These are phyloP conservation scores for Penicillium crustosum DNA, from an alignment of 2,329 filamentous ascomycete genomes.

Conservation along the genomic window DNA sequence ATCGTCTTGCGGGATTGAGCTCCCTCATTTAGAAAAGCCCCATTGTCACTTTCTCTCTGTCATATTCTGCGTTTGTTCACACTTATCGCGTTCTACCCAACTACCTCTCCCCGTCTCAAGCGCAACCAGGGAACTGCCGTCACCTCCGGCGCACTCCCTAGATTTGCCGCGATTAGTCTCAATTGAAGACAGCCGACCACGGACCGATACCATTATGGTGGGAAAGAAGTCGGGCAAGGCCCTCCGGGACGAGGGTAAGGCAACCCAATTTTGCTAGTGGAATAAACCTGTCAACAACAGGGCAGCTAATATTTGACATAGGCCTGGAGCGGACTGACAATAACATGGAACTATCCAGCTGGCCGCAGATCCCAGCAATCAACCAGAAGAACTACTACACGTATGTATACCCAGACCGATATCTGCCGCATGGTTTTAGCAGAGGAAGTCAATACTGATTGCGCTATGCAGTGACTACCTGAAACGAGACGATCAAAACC, in stretches of 20 bases:
- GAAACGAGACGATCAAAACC: slow-evolving; percentile 94
- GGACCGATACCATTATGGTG: slow-evolving; percentile 52
- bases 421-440: not conserved
- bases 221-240: slow-evolving; percentile 66
- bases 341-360: slow-evolving; percentile 92
- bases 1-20: slow-evolving; percentile 12
- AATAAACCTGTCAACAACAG: slow-evolving; percentile 7
- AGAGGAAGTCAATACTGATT: slow-evolving; percentile 14
- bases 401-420: slow-evolving; percentile 52
- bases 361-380: slow-evolving; percentile 89
- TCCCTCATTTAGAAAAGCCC: slow-evolving; percentile 12
- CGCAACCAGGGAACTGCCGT: not conserved
- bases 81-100: not conserved
- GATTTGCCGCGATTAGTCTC: slow-evolving; percentile 13
- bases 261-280: not conserved
- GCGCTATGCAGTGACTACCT: slow-evolving; percentile 74
- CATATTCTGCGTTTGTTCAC: not conserved
- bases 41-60: slow-evolving; percentile 3
- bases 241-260: slow-evolving; percentile 58
- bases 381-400: slow-evolving; percentile 99
- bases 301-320: slow-evolving; percentile 40
- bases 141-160: slow-evolving; percentile 14
- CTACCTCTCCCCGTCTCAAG: not conserved
- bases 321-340: slow-evolving; percentile 96
- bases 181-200: slow-evolving; percentile 8